Evolutionary conservation across 208 protist species (phyloP), one percentile per base, ranked within the genome.

Genomic region (Leptomonas seymouri): DNA sequence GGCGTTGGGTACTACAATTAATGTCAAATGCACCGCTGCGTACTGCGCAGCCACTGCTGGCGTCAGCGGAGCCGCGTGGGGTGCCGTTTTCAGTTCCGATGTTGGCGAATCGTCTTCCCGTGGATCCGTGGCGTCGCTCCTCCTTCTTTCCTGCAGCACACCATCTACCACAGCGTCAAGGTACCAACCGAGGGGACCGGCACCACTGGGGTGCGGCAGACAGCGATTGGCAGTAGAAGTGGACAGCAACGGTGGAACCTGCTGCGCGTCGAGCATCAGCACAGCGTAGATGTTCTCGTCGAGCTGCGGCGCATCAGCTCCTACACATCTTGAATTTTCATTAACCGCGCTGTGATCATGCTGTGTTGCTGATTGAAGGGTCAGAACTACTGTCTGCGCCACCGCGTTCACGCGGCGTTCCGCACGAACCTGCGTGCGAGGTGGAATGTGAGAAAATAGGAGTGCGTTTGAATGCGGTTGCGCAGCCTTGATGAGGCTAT

Each of bases 181-280:
- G 50, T 77, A 77, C 41, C 39, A 71, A 3, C 57, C 71, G 12
- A 77, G 64, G 15, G 71, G 71, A 1, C 71, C 71, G 15, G 64
- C 58, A n/a, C 71, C 71, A 31, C 71, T 77, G 12, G 59, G 46
- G 30, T 77, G 71, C 23, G 50, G 28, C 2, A 57, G 71, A 16
- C 64, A 67, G 25, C 63, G 63, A 21, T 62, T 45, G n/a, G 50
- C 71, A 4, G 46, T 77, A 21, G 64, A 63, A n/a, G 44, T 31
- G 6, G 71, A 77, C n/a, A 77, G 48, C 41, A 77, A 28, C 27
- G 21, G 46, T 2, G 64, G 57, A 36, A 71, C 71, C 58, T 77
- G 71, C 71, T 77, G 71, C 2, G 36, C 71, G 48, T 77, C 71
- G 2, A 77, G 65, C 58, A 71, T 18, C 46, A 71, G 21, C 21